These are phyloP conservation scores for Diaporthe longicolla DNA, from an alignment of 2,329 filamentous ascomycete genomes.

Conservation along the genomic window DNA sequence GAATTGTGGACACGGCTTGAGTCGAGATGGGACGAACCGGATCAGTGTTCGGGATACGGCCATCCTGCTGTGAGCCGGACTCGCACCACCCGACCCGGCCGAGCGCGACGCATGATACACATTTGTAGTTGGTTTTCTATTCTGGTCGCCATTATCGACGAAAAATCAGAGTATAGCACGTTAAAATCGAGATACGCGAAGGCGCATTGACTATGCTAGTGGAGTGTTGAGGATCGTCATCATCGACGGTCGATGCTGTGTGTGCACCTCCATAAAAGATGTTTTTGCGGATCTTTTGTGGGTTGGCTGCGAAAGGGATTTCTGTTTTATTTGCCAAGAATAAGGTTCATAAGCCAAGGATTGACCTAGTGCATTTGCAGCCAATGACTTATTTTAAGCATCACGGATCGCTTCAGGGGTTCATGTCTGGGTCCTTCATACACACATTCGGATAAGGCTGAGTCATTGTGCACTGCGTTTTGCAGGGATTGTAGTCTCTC, in stretches of 20 bases:
- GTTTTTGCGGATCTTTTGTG: conserved; percentile 13
- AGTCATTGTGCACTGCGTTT: neutral
- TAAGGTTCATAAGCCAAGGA: conserved; percentile 18
- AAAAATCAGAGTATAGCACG: neutral
- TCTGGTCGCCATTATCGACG: neutral
- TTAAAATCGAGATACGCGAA: conserved; percentile 1
- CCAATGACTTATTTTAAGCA: conserved; percentile 22
- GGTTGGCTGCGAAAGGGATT: neutral
- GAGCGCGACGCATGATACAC: conserved; percentile 1
- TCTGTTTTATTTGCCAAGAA: neutral
- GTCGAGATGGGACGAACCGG: conserved; percentile 27
- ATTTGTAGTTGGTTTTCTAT: neutral
- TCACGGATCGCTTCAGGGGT: conserved; percentile 23
- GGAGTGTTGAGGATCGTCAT: conserved; percentile 10
- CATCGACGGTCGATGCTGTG: conserved; percentile 1
- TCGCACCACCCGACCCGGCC: neutral
- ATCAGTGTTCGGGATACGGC: neutral
- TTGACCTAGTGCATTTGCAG: conserved; percentile 3
- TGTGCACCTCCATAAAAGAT: neutral
- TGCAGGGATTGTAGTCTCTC: conserved; percentile 4
- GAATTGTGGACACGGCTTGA: conserved; percentile 14
- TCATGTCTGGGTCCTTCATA: conserved; percentile 2
- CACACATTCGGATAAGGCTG: neutral
- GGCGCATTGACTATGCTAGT: neutral
- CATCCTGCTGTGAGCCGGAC: neutral